A percentile compares a stretch with the other conserved stretches of the same genome.
Evolutionary conservation across 768 basidiomycete species (phyloP).

Genomic region (Mycena rosella): DNA sequence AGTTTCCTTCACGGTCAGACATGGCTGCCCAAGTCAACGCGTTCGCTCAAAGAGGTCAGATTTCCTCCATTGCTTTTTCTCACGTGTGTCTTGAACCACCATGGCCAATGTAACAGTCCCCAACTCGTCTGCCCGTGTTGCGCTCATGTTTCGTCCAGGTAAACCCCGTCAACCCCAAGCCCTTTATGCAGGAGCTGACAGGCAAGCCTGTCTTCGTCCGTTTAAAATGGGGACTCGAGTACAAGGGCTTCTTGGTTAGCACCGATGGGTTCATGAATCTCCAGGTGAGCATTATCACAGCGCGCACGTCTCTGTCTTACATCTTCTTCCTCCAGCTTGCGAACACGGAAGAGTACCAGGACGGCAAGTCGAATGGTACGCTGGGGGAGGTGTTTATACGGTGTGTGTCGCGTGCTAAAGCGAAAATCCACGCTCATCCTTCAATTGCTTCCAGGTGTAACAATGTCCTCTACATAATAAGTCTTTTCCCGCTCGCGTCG

Average conservation of each 20-base stretch:
- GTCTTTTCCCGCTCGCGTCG: constrained; percentile 51
- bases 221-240: constrained; percentile 99
- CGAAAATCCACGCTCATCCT: constrained; percentile 33
- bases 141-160: constrained; percentile 58
- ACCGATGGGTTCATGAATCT: constrained; percentile 99
- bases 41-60: constrained; percentile 19
- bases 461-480: constrained; percentile 96
- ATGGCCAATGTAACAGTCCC: constrained; percentile 75
- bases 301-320: not conserved
- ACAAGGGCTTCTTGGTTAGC: constrained; percentile 98
- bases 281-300: constrained; percentile 68
- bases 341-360: constrained; percentile 99
- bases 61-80: constrained; percentile 37
- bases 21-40: constrained; percentile 55
- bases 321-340: constrained; percentile 75
- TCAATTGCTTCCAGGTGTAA: constrained; percentile 74
- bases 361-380: constrained; percentile 94
- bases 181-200: constrained; percentile 97
- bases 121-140: constrained; percentile 19
- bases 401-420: constrained; percentile 58
- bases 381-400: constrained; percentile 99
- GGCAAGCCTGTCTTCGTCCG: constrained; percentile 96
- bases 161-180: constrained; percentile 97
- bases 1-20: constrained; percentile 92
- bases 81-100: constrained; percentile 53